Conservation (phyloP, 164 flowering plant species). For the Liriodendron chinense region DNA sequence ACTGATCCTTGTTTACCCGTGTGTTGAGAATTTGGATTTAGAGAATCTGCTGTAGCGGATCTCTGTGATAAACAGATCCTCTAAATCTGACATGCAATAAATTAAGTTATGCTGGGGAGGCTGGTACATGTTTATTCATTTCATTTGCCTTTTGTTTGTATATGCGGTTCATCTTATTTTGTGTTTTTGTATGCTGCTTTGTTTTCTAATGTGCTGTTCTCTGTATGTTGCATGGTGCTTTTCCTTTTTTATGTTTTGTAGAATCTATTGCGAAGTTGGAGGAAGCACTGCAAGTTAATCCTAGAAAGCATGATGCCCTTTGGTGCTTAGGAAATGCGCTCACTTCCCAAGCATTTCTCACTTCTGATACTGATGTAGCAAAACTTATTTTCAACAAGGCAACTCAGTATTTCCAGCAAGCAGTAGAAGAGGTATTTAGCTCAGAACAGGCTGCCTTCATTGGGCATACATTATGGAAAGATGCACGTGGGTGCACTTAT, state of each 20-base stretch:
- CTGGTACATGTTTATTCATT: too few species aligned
- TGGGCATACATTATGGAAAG: background rate
- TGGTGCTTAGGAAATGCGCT: constrained; percentile 91
- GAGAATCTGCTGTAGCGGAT: too few species aligned
- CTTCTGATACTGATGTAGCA: constrained; percentile 66
- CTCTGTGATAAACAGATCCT: too few species aligned
- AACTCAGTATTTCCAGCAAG: constrained; percentile 51
- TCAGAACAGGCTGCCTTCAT: background rate
- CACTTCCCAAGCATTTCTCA: constrained; percentile 73
- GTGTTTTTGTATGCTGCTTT: too few species aligned
- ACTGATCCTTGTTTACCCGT: too few species aligned
- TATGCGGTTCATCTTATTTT: too few species aligned
- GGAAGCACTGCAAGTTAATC: constrained; percentile 64
- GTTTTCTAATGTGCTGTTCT: background rate
- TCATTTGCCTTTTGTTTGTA: too few species aligned
- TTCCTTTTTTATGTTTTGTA: constrained; percentile 9
- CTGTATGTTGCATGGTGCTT: background rate
- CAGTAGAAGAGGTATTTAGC: constrained; percentile 58
- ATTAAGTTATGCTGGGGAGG: too few species aligned
- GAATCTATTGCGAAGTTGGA: constrained; percentile 78
- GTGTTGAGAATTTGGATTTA: too few species aligned
- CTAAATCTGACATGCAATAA: too few species aligned
- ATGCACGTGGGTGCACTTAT: background rate
- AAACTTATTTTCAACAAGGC: constrained; percentile 58
- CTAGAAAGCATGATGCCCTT: constrained; percentile 65